phyloP scores from a whole-genome alignment of 306 rosid genomes.

The Vachellia pachyceras region DNA sequence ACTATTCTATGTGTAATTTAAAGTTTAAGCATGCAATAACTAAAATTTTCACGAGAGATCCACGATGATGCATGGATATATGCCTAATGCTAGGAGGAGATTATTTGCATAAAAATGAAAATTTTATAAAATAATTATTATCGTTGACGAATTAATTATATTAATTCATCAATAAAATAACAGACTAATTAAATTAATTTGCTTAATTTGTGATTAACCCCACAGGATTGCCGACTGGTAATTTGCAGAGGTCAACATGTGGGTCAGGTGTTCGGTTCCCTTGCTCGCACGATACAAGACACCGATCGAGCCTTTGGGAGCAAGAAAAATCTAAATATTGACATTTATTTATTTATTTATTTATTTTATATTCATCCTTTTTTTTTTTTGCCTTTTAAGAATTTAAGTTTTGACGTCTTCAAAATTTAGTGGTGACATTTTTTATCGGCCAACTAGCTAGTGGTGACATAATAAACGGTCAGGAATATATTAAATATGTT shows the following conservation, averaged over 20 bases:
- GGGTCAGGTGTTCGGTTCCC: background rate
- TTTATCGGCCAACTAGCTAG: background rate
- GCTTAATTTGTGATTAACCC: background rate
- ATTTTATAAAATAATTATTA: too few relatives aligned
- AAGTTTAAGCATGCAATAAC: background rate
- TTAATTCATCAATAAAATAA: background rate
- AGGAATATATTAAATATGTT: background rate
- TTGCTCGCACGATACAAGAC: background rate
- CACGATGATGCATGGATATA: background rate
- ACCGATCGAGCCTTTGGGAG: background rate
- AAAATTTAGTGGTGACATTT: background rate
- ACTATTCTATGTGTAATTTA: background rate
- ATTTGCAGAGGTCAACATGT: conserved; percentile 1
- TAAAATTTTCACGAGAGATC: background rate
- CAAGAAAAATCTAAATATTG: background rate
- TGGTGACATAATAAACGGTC: background rate
- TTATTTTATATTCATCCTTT: background rate
- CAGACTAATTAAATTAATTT: background rate
- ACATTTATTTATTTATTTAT: background rate
- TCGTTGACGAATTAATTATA: too few relatives aligned
- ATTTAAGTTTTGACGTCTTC: background rate
- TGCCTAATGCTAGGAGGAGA: background rate
- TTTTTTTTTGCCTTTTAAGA: too few relatives aligned
- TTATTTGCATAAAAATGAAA: background rate
- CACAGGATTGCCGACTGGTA: conserved; percentile 13